Conservation (phyloP, 75 land plant genomes). For the Larix kaempferi region DNA sequence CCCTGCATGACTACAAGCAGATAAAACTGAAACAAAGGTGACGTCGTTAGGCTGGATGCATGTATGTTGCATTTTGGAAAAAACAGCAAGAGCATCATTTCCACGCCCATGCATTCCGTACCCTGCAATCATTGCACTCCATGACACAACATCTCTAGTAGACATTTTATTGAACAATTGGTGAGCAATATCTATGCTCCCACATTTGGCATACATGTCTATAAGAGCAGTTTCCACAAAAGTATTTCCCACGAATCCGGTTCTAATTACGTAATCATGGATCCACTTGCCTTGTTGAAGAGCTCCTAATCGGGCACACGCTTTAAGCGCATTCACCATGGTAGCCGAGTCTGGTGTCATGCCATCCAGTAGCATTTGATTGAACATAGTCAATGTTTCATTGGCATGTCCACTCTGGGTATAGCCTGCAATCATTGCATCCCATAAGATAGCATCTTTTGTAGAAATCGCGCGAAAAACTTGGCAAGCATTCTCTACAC, state of each 20-base stretch:
- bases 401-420: neutral
- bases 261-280: constrained; percentile 4
- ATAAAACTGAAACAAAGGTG: constrained; percentile 28
- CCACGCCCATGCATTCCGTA: constrained; percentile 15
- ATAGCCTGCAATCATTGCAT: constrained; percentile 19
- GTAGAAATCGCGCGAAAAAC: constrained; percentile 8
- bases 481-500: constrained; percentile 11
- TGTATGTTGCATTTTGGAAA: constrained; percentile 20
- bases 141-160: constrained; percentile 8
- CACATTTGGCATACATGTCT: constrained; percentile 27
- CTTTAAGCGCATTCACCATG: neutral
- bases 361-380: constrained; percentile 10
- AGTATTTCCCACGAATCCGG: constrained; percentile 4
- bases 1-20: constrained; percentile 34
- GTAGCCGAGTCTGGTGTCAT: constrained; percentile 7
- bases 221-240: constrained; percentile 13
- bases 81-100: constrained; percentile 1
- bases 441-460: constrained; percentile 14
- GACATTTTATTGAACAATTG: constrained; percentile 11
- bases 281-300: constrained; percentile 12
- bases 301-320: neutral
- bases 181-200: constrained; percentile 12
- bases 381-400: constrained; percentile 10
- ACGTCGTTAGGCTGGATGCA: constrained; percentile 26
- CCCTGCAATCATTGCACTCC: constrained; percentile 26